Evolutionary conservation across 2,329 filamentous ascomycete species (phyloP), one percentile per base, ranked within the genome.

Genomic region (Trichoderma koningii): DNA sequence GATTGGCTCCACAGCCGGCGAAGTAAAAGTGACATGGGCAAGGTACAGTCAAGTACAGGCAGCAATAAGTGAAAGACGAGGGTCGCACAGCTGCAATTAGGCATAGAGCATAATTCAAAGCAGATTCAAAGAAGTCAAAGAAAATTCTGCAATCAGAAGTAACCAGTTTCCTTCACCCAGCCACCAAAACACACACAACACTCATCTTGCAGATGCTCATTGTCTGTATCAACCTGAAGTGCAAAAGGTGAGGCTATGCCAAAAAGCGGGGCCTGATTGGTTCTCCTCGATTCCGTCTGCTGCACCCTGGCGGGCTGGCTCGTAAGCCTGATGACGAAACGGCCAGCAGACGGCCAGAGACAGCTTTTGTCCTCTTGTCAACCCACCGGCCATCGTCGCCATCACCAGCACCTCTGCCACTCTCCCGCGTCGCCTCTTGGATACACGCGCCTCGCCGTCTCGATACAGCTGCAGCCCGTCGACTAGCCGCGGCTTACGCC

Each of bases 271-370:
- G 44, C 61, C 3, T 47, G 61, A 50, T 55, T 63, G 45, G 62
- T 38, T 57, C 53, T 59, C 52, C 45, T 57, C 42, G 45, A 50
- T 52, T 63, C 50, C 42, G 60, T 63, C 47, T 52, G 50, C 60
- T 48, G 50, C 50, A 63, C 26, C 60, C 41, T 48, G 42, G 59
- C 59, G 48, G 30, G 30, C 30, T 50, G 38, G 59, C 59, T 65
- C 63, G 63, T 65, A 65, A 65, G 63, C 63, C 56, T 61, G 63
- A 65, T 65, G 63, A 65, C 63, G 63, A 65, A 65, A 65, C 63
- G 62, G 56, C 52, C 19, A 64, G 50, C 48, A 52, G 62, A 45
- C 52, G 23, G 52, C 53, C 62, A 44, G 52, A 51, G 26, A 45
- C 34, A 64, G 45, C 62, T 26, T 64, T 38, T 48, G 53, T 45